phyloP scores from a whole-genome alignment of 768 basidiomycete species.

The Termitomyces bulborhizus region DNA sequence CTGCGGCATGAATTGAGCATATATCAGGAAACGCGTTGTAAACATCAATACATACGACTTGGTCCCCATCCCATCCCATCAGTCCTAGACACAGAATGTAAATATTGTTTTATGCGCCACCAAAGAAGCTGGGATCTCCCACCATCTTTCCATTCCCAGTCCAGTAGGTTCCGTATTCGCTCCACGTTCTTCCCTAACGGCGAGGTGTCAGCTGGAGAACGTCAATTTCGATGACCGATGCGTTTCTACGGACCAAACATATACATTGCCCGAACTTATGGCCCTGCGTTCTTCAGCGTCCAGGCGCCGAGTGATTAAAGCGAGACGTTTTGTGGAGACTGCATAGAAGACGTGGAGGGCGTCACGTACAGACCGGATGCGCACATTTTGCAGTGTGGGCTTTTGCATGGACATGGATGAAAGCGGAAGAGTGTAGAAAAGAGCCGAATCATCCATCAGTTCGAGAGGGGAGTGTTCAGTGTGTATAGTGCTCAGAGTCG shows the following conservation, averaged over 20 bases:
- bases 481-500: slow-evolving; percentile 19
- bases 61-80: slow-evolving; percentile 81
- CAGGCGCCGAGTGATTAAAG: slow-evolving; percentile 74
- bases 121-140: slow-evolving; percentile 11
- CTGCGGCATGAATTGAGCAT: slow-evolving; percentile 20
- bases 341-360: slow-evolving; percentile 80
- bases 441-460: slow-evolving; percentile 13
- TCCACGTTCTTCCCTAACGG: slow-evolving; percentile 69
- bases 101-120: slow-evolving; percentile 5
- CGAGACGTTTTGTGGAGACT: slow-evolving; percentile 60
- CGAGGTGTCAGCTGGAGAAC: background rate
- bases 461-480: slow-evolving; percentile 15
- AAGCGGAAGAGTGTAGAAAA: slow-evolving; percentile 17
- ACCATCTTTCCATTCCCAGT: slow-evolving; percentile 84
- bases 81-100: slow-evolving; percentile 27
- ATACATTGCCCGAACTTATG: slow-evolving; percentile 72
- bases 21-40: background rate
- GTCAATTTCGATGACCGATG: background rate
- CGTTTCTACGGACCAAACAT: slow-evolving; percentile 50
- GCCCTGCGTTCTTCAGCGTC: slow-evolving; percentile 77
- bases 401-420: slow-evolving; percentile 50
- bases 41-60: slow-evolving; percentile 54
- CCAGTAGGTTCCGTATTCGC: slow-evolving; percentile 79
- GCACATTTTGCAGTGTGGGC: slow-evolving; percentile 70
- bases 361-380: slow-evolving; percentile 73